phyloP scores from a whole-genome alignment of 2,329 filamentous ascomycete genomes.

The Penicillium capsulatum region DNA sequence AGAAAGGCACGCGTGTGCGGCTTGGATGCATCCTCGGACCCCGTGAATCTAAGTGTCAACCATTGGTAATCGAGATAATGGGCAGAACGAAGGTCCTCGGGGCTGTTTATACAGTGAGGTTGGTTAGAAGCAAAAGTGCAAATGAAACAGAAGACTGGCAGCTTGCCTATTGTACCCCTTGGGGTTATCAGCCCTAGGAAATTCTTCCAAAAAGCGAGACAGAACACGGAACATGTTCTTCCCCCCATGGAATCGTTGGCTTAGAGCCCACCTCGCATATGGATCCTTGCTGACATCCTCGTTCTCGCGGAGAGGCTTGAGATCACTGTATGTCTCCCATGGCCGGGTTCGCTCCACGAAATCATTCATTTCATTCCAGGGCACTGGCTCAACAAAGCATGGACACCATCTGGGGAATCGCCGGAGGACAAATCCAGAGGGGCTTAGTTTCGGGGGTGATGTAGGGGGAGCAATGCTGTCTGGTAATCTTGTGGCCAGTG shows the following conservation, averaged over 20 bases:
- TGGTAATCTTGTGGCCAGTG: background rate
- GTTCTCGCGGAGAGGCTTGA: background rate
- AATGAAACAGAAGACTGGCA: background rate
- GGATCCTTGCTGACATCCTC: background rate
- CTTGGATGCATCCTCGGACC: background rate
- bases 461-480: background rate
- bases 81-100: background rate
- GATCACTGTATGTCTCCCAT: background rate
- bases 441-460: background rate
- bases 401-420: background rate
- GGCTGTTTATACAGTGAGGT: background rate
- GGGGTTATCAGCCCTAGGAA: background rate
- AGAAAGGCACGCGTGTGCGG: background rate
- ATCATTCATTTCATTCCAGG: background rate
- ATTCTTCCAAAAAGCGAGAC: background rate
- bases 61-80: background rate
- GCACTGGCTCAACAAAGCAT: background rate
- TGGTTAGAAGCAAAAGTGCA: background rate
- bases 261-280: background rate
- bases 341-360: background rate
- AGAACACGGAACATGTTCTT: background rate
- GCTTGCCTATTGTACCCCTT: background rate
- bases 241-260: background rate
- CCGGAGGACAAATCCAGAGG: background rate
- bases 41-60: background rate